Base-by-base conservation (phyloP, 73 alveolate genomes). In the Paraurostyla sp. region DNA sequence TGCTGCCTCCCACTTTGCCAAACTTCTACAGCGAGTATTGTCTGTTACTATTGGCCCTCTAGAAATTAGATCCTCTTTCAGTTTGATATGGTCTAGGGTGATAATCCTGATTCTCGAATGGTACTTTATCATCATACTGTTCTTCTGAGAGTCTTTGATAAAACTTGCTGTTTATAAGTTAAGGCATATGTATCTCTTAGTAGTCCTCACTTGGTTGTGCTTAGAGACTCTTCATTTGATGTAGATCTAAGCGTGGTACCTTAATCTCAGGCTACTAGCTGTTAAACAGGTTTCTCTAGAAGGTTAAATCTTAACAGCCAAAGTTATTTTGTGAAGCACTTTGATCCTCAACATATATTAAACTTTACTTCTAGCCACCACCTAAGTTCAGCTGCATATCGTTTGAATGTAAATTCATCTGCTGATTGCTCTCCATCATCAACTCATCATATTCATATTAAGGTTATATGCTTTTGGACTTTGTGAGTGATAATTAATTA, bases 31-130 rank as follows among this genome's bases (percentile, higher is more conserved):
- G 11, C 13, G 41, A 38, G 16, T 38, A 13, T 38, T 25, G 82
- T 13, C 82, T 32, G 3, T 22, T 35, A 7, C 25, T 65, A 38
- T 65, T 18, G 36, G 20, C n/a, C n/a, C n/a, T n/a, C n/a, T n/a
- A n/a, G n/a, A n/a, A n/a, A n/a, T n/a, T 38, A 2, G 4, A 65
- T 32, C 82, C 82, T 38, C 82, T 65, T 38, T 65, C 82, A 13
- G 82, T 65, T 36, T 65, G 38, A 38, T 16, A 15, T 35, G 50
- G 50, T 22, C 82, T 40, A n/a, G n/a, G n/a, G 58, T 13, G 6
- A 35, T 22, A 18, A 1, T n/a, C 7, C 6, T 22, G 25, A 6
- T 65, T 18, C 56, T 65, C 82, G 33, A 13, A 65, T 65, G 15
- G 9, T 35, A 58, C 7, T 13, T 65, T 11, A 22, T 38, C 35